Base-by-base conservation (phyloP, 768 basidiomycete genomes). In the Floccularia luteovirens region DNA sequence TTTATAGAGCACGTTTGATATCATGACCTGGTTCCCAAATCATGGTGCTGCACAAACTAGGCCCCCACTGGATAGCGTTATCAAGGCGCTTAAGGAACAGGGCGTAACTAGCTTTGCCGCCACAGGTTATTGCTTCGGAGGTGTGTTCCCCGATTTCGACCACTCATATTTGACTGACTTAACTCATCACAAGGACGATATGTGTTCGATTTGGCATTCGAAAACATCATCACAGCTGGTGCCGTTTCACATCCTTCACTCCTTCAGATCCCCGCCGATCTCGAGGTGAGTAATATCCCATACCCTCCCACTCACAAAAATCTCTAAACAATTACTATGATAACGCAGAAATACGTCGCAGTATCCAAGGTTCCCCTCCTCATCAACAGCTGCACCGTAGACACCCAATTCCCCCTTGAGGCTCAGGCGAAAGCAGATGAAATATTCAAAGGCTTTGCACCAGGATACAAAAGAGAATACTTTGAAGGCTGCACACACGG, bases 121-220 rank as follows among this genome's bases (percentile, higher is more conserved):
- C 0, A 70, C 72, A 3, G 82, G 81, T 2, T 87, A 77, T 63
- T 89, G 86, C 63, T 79, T 73, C 40, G 80, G 82, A 43, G 82
- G 76, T 70, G 43, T 42, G 66, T 52, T 24, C 36, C 31, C 43
- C 6, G 14, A 1, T 43, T 13, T 21, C 17, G 20, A 20, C 24
- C 11, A 17, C 31, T 20, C 5, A 13, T 4, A 30, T 16, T 8
- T 31, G 19, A 43, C 11, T 3, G 5, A 21, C 7, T 22, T 7
- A 24, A 6, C 5, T 30, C 14, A 28, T 2, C 7, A 19, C n/a
- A 13, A 77, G 75, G 57, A 11, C 75, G 77, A 34, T 75, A 75
- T 39, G 69, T 66, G 28, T 78, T 82, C 61, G 70, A 83, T 49
- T 67, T 82, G 38, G 77, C 77, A 2, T 73, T 79, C 48, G 74